Evolutionary conservation across 805 yeast genomes (phyloP), one percentile per base, ranked within the genome.

Genomic region (Kodamaea jinghongensis): DNA sequence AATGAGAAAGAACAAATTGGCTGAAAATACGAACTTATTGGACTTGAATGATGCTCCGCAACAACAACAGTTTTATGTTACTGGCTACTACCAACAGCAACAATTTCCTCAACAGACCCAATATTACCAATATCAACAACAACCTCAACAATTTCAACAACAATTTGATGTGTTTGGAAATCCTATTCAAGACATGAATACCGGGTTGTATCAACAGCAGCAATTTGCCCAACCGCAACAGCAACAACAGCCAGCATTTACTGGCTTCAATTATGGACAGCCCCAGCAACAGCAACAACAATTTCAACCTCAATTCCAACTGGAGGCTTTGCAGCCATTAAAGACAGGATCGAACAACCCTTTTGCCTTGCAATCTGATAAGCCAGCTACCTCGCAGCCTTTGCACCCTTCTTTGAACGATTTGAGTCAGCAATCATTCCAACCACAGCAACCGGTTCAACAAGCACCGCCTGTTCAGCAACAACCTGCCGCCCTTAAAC

Each of bases 281-380:
- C 67, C 55, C 38, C 63, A 61, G 37, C 67, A 58, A 38, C 22
- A 4, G 7, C 39, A 28, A 15, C 33, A 36, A 20, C 41, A 27
- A 44, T 58, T 51, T 16, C 61, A 47, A 17, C 59, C 52, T 25
- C 59, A 48, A 16, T 56, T 46, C 28, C 63, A 54, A 31, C 70
- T 61, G 42, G 61, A 61, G 30, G 56, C 49, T 28, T 54, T 75
- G 41, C 68, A 66, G 50, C 87, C 87, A 4, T 63, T 80, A 48
- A 72, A 75, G 46, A 81, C 90, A 0, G 89, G 89, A 3, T 71
- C 86, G 14, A 84, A 85, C 60, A 86, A 85, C 60, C 95, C 95
- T 38, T 86, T 86, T 59, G 86, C 91, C 1, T 50, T 75, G 46
- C 50, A 39, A 27, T 31, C 53, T 8, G 52, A 50, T 25, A 41